Base-by-base conservation (phyloP, 768 basidiomycete genomes). In the Panaeolus papilionaceus region DNA sequence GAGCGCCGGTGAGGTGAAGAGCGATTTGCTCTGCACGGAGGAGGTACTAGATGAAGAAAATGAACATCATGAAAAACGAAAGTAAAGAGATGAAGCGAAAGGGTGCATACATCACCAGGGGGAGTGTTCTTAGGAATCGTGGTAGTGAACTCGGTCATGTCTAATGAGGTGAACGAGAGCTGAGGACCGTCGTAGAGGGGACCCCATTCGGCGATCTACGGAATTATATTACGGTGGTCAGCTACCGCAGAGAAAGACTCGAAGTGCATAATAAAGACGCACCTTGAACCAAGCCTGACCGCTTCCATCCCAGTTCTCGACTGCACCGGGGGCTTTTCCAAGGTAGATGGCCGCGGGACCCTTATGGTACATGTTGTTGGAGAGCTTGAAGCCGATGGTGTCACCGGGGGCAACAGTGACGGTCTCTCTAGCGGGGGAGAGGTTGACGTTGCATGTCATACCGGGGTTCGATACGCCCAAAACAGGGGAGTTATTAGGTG, bases 201-300 rank as follows among this genome's bases (percentile, higher is more conserved):
- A 38, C 80, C 79, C 80, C 80, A 82, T 72, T 83, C 80, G 38
- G 79, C 81, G 61, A 80, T 80, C 79, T 81, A 68, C 14, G 9
- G 38, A 23, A 74, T 7, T n/a, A 39, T 9, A 49, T 11, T 8
- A 33, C 4, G 51, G 33, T 33, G 28, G 54, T 58, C 54, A 58
- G 54, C 14, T 28, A 23, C 33, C 2, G 38, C n/a, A 26, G 28
- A 20, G 26, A 47, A 39, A 33, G 42, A 37, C 2, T 10, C 11
- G n/a, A 40, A 28, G 33, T 10, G 8, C 2, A 16, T 16, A 2
- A 4, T 14, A 23, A n/a, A 45, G 26, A 58, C 83, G 11, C 28
- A 69, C 68, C 81, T 86, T 85, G 75, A 86, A 86, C 86, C 86
- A 87, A 66, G 81, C 79, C 20, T 75, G 70, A 54, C 86, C 86